A percentile compares a stretch with the other conserved stretches of the same genome.
Conservation (phyloP, 73 alveolate species). For the Breviolum minutum region DNA sequence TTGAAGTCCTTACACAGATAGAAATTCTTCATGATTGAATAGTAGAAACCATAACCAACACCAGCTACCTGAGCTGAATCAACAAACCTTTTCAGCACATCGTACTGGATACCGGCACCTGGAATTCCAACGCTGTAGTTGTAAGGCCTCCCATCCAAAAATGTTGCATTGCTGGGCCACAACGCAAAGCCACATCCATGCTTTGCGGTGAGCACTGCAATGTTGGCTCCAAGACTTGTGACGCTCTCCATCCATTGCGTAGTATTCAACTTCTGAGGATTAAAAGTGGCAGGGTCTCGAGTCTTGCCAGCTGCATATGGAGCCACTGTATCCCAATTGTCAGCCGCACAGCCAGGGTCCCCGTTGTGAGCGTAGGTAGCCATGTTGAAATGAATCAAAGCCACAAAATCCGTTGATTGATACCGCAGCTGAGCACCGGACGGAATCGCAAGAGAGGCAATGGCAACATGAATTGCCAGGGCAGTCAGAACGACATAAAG, state of each 20-base stretch:
- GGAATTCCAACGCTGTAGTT: conserved; percentile 60
- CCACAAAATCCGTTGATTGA: conserved; percentile 70
- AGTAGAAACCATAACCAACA: conserved; percentile 61
- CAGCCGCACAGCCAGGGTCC: conserved; percentile 43
- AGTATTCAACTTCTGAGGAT: conserved; percentile 58
- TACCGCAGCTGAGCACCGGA: conserved; percentile 57
- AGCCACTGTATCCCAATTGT: conserved; percentile 45
- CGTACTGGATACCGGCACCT: conserved; percentile 42
- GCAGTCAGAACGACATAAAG: neutral
- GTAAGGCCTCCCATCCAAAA: conserved; percentile 72
- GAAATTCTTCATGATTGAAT: conserved; percentile 58
- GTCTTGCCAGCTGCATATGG: conserved; percentile 87
- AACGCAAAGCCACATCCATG: conserved; percentile 78
- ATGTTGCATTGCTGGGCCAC: conserved; percentile 49
- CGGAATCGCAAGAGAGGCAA: conserved; percentile 10
- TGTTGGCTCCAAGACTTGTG: conserved; percentile 37
- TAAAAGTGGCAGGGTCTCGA: conserved; percentile 47
- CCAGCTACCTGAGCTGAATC: conserved; percentile 50
- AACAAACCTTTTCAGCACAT: conserved; percentile 41
- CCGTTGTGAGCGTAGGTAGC: conserved; percentile 75
- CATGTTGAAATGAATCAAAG: conserved; percentile 68
- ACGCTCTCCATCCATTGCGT: conserved; percentile 86
- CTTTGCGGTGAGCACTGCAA: conserved; percentile 80
- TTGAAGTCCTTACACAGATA: conserved; percentile 33
- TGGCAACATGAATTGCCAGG: neutral